phyloP scores from a whole-genome alignment of 2,329 filamentous ascomycete species.

The Acrodontium crateriforme region DNA sequence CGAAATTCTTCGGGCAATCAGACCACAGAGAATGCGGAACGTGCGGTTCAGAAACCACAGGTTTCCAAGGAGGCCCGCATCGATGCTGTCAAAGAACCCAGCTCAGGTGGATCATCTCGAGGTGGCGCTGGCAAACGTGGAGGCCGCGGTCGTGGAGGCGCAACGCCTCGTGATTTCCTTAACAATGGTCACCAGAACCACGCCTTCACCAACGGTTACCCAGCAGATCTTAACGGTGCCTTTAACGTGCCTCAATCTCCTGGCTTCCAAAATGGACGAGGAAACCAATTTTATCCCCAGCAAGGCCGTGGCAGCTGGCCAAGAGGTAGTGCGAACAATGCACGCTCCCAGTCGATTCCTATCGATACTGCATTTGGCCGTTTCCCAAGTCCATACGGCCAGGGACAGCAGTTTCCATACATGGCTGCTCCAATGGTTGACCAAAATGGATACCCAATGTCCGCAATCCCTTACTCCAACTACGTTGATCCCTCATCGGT shows the following conservation, averaged over 20 bases:
- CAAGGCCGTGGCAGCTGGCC: conserved; percentile 28
- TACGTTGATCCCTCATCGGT: conserved; percentile 45
- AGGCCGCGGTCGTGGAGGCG: conserved; percentile 20
- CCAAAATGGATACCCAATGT: conserved; percentile 18
- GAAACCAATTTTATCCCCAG: conserved; percentile 18
- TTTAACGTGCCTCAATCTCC: conserved; percentile 17
- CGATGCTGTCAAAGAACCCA: conserved; percentile 14
- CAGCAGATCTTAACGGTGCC: conserved; percentile 12
- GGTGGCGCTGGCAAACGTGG: conserved; percentile 17
- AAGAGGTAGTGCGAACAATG: conserved; percentile 34
- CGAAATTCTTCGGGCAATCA: conserved; percentile 5
- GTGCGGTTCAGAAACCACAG: neutral
- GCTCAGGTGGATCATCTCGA: conserved; percentile 8
- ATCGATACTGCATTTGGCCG: conserved; percentile 37
- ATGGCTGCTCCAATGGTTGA: too few relatives aligned
- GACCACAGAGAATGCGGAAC: conserved; percentile 4
- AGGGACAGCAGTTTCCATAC: too few relatives aligned
- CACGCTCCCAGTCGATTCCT: conserved; percentile 50
- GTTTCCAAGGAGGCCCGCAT: conserved; percentile 10
- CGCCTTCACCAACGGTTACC: conserved; percentile 9
- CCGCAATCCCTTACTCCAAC: conserved; percentile 42
- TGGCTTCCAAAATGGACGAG: conserved; percentile 15
- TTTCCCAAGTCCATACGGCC: conserved; percentile 15
- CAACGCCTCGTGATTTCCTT: conserved; percentile 18
- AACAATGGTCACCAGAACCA: conserved; percentile 15